Conservation (phyloP, 805 yeast genomes). For the Candida ponderosae region DNA sequence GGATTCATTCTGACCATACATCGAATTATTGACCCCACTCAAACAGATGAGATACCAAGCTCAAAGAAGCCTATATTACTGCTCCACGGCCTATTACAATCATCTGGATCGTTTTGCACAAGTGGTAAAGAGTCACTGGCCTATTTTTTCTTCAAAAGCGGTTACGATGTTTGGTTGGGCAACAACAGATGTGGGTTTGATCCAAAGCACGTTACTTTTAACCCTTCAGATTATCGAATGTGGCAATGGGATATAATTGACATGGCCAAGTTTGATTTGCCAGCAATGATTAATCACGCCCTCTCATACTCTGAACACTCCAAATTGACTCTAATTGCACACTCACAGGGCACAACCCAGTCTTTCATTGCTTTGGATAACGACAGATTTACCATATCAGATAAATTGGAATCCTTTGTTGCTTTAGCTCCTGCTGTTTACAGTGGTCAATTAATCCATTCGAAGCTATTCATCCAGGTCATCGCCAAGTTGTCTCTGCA, state of each 20-base stretch:
- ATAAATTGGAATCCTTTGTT: slow-evolving; percentile 57
- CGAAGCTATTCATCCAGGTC: slow-evolving; percentile 51
- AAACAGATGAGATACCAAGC: slow-evolving; percentile 16
- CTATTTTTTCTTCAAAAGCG: slow-evolving; percentile 39
- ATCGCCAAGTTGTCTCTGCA: slow-evolving; percentile 44
- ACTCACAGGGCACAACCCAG: slow-evolving; percentile 93
- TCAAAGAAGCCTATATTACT: slow-evolving; percentile 57
- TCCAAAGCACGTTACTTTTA: slow-evolving; percentile 51
- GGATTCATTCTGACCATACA: slow-evolving; percentile 69
- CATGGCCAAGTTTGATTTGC: slow-evolving; percentile 72
- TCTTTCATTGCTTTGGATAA: slow-evolving; percentile 59
- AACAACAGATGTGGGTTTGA: slow-evolving; percentile 84
- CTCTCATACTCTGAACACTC: slow-evolving; percentile 22
- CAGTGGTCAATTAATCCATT: slow-evolving; percentile 70
- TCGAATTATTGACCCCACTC: slow-evolving; percentile 46
- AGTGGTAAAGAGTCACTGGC: slow-evolving; percentile 79
- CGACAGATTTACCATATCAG: slow-evolving; percentile 36
- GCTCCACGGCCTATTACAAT: slow-evolving; percentile 83
- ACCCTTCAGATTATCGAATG: slow-evolving; percentile 40
- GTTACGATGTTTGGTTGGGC: slow-evolving; percentile 88
- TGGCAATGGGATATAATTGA: slow-evolving; percentile 96
- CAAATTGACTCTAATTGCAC: slow-evolving; percentile 63
- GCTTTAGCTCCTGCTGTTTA: slow-evolving; percentile 89
- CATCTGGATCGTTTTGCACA: slow-evolving; percentile 79
- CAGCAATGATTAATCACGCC: slow-evolving; percentile 55